Evolutionary conservation across 2,329 filamentous ascomycete genomes (phyloP).

Genomic region (Penicillium sp.): DNA sequence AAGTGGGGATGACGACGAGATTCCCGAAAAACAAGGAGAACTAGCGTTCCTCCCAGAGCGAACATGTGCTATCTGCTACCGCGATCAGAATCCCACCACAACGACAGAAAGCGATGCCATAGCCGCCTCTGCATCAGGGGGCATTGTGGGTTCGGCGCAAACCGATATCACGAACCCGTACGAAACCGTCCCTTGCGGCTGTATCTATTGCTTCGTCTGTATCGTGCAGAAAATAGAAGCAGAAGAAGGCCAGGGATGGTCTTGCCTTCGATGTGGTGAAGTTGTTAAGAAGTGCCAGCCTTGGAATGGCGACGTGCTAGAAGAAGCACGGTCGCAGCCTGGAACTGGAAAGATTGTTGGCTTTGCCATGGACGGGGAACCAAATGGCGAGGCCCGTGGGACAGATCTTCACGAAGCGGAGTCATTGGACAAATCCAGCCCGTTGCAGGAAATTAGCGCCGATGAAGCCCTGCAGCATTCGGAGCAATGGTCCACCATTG

Average conservation of each 20-base stretch:
- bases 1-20: conserved; percentile 48
- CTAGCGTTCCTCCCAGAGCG: conserved; percentile 83
- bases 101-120: conserved; percentile 74
- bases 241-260: conserved; percentile 93
- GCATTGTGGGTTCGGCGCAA: conserved; percentile 80
- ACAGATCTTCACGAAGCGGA: conserved; percentile 5
- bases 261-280: conserved; percentile 83
- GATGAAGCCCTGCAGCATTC: conserved; percentile 37
- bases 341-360: conserved; percentile 41
- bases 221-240: conserved; percentile 84
- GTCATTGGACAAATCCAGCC: conserved; percentile 15
- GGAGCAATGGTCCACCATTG: conserved; percentile 36
- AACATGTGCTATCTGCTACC: conserved; percentile 95
- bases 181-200: conserved; percentile 82
- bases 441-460: conserved; percentile 26
- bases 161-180: conserved; percentile 97
- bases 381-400: conserved; percentile 10
- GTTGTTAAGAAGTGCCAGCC: conserved; percentile 80
- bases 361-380: conserved; percentile 34
- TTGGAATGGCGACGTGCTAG: conserved; percentile 84
- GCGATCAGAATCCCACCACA: conserved; percentile 75
- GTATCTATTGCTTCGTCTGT: conserved; percentile 95
- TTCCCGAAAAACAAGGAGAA: conserved; percentile 62
- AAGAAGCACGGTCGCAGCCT: conserved; percentile 34
- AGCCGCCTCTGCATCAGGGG: conserved; percentile 63